Evolutionary conservation across 2,329 filamentous ascomycete genomes (phyloP).

Genomic region (Exophiala sp.): DNA sequence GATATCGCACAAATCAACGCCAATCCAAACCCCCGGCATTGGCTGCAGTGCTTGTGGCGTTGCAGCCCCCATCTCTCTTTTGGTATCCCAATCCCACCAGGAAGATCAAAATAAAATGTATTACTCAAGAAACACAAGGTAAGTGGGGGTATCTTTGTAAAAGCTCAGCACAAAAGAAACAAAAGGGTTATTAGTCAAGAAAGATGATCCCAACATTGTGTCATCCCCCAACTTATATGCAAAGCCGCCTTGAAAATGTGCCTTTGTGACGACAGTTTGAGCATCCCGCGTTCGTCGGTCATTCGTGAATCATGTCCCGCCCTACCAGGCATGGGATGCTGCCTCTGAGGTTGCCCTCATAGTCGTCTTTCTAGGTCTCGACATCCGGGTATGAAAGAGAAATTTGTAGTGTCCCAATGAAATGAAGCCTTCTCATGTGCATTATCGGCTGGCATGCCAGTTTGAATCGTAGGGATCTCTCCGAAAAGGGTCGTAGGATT

Average conservation of each 20-base stretch:
- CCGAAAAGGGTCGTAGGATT: slow-evolving; percentile 25
- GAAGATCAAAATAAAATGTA: slow-evolving; percentile 1
- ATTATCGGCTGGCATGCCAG: slow-evolving; percentile 14
- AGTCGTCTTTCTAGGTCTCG: slow-evolving; percentile 24
- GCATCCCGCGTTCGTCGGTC: slow-evolving; percentile 17
- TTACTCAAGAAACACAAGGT: slow-evolving; percentile 11
- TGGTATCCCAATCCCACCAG: slow-evolving; percentile 6
- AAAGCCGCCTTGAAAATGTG: slow-evolving; percentile 4
- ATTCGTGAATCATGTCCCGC: slow-evolving; percentile 21
- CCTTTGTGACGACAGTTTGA: slow-evolving; percentile 19
- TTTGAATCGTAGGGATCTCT: slow-evolving; percentile 21
- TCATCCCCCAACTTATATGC: slow-evolving; percentile 8
- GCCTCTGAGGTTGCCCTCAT: slow-evolving; percentile 25
- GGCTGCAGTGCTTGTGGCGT: neutral
- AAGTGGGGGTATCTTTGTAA: slow-evolving; percentile 20
- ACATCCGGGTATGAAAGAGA: slow-evolving; percentile 16
- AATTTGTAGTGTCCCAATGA: neutral
- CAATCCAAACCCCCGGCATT: no score
- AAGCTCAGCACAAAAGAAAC: slow-evolving; percentile 3
- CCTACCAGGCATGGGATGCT: slow-evolving; percentile 12
- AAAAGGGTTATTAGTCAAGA: slow-evolving; percentile 9
- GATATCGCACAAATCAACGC: no score
- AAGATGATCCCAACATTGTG: slow-evolving; percentile 6
- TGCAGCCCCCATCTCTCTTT: neutral
- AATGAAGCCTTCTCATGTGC: neutral